Evolutionary conservation across 805 yeast genomes (phyloP).

Genomic region (Sugiyamaella lignohabitans): DNA sequence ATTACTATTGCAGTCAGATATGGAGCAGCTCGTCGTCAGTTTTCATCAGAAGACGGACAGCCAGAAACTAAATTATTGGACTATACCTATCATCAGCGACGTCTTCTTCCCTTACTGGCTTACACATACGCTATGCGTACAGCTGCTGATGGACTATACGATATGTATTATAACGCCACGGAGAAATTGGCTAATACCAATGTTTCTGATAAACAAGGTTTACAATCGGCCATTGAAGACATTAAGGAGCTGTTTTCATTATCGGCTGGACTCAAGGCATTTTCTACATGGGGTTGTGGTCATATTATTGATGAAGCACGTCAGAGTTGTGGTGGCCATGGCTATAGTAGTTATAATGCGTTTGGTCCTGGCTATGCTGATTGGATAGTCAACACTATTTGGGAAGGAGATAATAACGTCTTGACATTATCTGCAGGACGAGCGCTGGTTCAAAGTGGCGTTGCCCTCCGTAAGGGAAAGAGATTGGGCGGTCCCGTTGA

Average conservation of each 20-base stretch:
- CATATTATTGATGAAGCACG: constrained; percentile 78
- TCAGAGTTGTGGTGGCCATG: constrained; percentile 95
- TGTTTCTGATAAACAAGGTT: constrained; percentile 43
- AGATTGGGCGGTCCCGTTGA: constrained; percentile 45
- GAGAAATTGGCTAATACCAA: constrained; percentile 38
- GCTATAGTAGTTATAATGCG: constrained; percentile 83
- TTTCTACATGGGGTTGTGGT: constrained; percentile 81
- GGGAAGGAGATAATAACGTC: constrained; percentile 95
- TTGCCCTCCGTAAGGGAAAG: constrained; percentile 33
- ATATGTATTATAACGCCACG: constrained; percentile 38
- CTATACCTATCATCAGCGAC: constrained; percentile 79
- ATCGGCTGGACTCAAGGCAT: constrained; percentile 81
- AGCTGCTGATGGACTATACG: constrained; percentile 57
- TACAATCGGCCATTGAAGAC: constrained; percentile 44
- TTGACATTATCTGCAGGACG: constrained; percentile 79
- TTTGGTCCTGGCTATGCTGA: constrained; percentile 83
- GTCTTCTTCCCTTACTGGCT: constrained; percentile 76
- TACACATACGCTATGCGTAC: constrained; percentile 69
- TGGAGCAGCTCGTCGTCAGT: constrained; percentile 84
- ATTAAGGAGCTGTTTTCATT: constrained; percentile 75
- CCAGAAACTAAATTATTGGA: constrained; percentile 70
- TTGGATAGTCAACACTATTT: constrained; percentile 96
- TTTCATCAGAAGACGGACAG: constrained; percentile 43
- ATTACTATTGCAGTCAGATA: constrained; percentile 82
- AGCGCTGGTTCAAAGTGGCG: constrained; percentile 51